Conservation (phyloP, 805 yeast genomes). For the Blastobotrys peoriensis region DNA sequence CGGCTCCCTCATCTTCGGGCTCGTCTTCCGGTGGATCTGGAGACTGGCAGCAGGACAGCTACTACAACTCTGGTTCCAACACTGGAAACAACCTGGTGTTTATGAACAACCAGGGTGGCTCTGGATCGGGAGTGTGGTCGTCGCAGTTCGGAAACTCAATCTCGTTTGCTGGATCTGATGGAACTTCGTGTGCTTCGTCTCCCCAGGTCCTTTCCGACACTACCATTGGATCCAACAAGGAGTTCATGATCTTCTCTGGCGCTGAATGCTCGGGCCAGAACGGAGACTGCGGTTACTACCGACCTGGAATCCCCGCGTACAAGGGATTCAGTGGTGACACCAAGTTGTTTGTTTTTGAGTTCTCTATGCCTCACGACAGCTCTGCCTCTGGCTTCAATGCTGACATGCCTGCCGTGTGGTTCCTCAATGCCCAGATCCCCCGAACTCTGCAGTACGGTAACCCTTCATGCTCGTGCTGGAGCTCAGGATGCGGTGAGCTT, state of each 20-base stretch:
- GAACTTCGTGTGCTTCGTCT: conserved; percentile 62
- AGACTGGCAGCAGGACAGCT: conserved; percentile 72
- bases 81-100: conserved; percentile 66
- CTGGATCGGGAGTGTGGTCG: conserved; percentile 37
- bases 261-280: conserved; percentile 35
- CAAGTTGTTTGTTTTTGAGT: conserved; percentile 90
- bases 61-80: conserved; percentile 62
- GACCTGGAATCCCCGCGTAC: conserved; percentile 83
- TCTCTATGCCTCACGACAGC: conserved; percentile 65
- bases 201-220: conserved; percentile 66
- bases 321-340: conserved; percentile 84
- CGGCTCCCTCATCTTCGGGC: conserved; percentile 18
- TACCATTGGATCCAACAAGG: conserved; percentile 64
- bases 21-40: conserved; percentile 25
- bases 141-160: conserved; percentile 85
- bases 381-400: conserved; percentile 43
- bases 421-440: conserved; percentile 91
- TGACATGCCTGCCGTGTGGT: conserved; percentile 99
- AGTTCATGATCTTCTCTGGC: conserved; percentile 73
- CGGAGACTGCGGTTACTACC: conserved; percentile 80
- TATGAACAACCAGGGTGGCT: conserved; percentile 85
- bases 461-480: conserved; percentile 88
- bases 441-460: conserved; percentile 93
- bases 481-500: conserved; percentile 95
- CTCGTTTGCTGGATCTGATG: conserved; percentile 76